Percentiles rank a stretch among this genome's conserved stretches.
phyloP scores from a whole-genome alignment of 768 basidiomycete species.

The Rhizopogon sp. region DNA sequence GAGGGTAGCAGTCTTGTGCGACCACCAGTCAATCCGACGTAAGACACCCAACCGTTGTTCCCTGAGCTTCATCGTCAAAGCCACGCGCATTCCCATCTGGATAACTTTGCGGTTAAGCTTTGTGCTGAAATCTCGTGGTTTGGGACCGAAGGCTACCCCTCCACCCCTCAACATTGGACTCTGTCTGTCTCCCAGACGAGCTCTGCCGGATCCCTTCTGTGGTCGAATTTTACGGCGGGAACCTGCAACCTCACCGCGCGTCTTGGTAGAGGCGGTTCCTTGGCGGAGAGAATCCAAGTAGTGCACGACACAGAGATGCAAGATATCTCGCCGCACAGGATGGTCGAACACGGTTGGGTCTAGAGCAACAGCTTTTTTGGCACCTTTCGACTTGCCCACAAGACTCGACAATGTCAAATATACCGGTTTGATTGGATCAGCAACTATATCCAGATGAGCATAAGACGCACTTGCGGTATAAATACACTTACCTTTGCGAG shows the following conservation, averaged over 20 bases:
- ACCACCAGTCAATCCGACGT: conserved; percentile 65
- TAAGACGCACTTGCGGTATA: conserved; percentile 2
- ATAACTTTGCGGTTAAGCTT: conserved; percentile 91
- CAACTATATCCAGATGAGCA: conserved; percentile 23
- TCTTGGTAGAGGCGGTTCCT: conserved; percentile 89
- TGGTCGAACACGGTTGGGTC: conserved; percentile 83
- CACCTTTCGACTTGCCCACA: conserved; percentile 35
- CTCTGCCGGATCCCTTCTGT: conserved; percentile 89
- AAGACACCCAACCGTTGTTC: conserved; percentile 75
- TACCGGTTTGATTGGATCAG: conserved; percentile 41
- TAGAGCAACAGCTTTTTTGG: conserved; percentile 51
- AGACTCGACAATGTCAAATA: conserved; percentile 61
- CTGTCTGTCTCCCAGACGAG: conserved; percentile 85
- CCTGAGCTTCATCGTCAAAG: conserved; percentile 76
- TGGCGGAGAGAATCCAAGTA: conserved; percentile 86
- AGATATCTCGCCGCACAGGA: conserved; percentile 86
- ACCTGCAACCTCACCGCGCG: conserved; percentile 83
- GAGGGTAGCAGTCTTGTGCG: conserved; percentile 66
- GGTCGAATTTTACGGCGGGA: conserved; percentile 85
- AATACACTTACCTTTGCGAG: conserved; percentile 14
- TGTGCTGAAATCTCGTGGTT: conserved; percentile 88
- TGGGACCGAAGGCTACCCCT: conserved; percentile 88
- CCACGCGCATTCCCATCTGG: conserved; percentile 89
- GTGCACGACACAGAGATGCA: conserved; percentile 88
- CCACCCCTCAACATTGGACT: conserved; percentile 88